phyloP scores from a whole-genome alignment of 2,329 filamentous ascomycete genomes.

The Pezicula rhizophila region DNA sequence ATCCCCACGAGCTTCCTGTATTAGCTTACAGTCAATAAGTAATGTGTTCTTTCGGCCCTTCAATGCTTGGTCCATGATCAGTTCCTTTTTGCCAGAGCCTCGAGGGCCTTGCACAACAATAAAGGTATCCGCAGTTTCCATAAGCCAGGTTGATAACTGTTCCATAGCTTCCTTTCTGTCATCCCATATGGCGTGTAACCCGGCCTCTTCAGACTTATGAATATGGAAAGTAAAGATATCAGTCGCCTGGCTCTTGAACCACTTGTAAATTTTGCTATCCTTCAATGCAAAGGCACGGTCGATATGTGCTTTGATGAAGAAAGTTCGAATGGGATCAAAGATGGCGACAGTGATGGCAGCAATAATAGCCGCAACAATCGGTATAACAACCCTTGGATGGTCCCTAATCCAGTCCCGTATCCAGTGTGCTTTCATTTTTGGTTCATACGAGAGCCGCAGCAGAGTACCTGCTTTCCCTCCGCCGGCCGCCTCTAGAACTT shows the following conservation, averaged over 20 bases:
- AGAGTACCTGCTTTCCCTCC: slow-evolving; percentile 72
- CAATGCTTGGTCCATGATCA: slow-evolving; percentile 79
- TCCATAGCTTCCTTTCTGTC: slow-evolving; percentile 70
- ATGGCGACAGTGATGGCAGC: slow-evolving; percentile 79
- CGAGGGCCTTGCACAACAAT: slow-evolving; percentile 89
- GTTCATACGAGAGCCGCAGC: slow-evolving; percentile 78
- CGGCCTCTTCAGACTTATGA: slow-evolving; percentile 56
- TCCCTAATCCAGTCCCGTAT: slow-evolving; percentile 81
- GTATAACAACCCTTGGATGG: slow-evolving; percentile 80
- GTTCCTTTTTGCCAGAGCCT: slow-evolving; percentile 83
- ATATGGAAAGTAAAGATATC: slow-evolving; percentile 57
- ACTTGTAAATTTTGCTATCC: slow-evolving; percentile 68
- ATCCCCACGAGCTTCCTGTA: slow-evolving; percentile 86
- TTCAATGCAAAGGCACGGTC: slow-evolving; percentile 69
- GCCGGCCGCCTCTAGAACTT: slow-evolving; percentile 61
- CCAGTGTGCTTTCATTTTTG: slow-evolving; percentile 68
- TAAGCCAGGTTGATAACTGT: slow-evolving; percentile 76
- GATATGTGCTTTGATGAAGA: slow-evolving; percentile 85
- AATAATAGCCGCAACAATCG: slow-evolving; percentile 71
- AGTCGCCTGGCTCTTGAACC: slow-evolving; percentile 70
- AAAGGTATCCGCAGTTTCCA: slow-evolving; percentile 85
- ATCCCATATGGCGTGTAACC: slow-evolving; percentile 78
- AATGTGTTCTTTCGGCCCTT: slow-evolving; percentile 71
- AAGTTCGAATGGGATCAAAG: slow-evolving; percentile 90
- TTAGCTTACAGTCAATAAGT: slow-evolving; percentile 85